Conservation (phyloP, 495 filamentous ascomycete species). For the Massariosphaeria phaeospora region DNA sequence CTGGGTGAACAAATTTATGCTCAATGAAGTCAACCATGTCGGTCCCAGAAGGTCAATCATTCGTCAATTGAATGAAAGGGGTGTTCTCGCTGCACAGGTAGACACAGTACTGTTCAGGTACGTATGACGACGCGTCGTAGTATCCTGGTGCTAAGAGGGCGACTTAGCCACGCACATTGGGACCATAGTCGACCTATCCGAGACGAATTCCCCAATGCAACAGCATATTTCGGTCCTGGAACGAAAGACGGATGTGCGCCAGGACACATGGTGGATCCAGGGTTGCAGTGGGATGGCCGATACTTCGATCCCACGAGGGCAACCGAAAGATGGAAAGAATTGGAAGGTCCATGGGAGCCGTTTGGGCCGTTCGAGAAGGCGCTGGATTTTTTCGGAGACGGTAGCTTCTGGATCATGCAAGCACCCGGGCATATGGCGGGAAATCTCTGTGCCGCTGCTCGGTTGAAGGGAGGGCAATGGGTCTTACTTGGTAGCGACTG, state of each 20-base stretch:
- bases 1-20: conserved; percentile 27
- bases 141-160: not conserved
- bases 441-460: conserved; percentile 32
- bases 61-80: conserved; percentile 20
- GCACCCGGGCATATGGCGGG: conserved; percentile 37
- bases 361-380: conserved; percentile 38
- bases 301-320: conserved; percentile 28
- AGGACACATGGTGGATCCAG: conserved; percentile 23
- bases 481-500: conserved; percentile 28
- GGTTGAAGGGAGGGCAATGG: conserved; percentile 17
- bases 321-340: conserved; percentile 24
- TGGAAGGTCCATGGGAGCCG: conserved; percentile 21
- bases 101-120: conserved; percentile 30
- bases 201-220: conserved; percentile 28
- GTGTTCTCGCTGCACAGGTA: conserved; percentile 9
- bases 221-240: conserved; percentile 24
- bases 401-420: conserved; percentile 39
- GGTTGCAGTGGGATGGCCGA: conserved; percentile 26
- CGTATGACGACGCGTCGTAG: not conserved
- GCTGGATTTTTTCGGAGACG: conserved; percentile 37
- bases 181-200: conserved; percentile 30
- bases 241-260: conserved; percentile 23
- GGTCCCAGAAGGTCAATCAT: conserved; percentile 21
- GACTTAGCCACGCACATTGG: conserved; percentile 28
- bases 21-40: conserved; percentile 23